Percentiles rank a stretch among this genome's conserved stretches.
Conservation (phyloP, 2,329 filamentous ascomycete species). For the Scedosporium boydii region DNA sequence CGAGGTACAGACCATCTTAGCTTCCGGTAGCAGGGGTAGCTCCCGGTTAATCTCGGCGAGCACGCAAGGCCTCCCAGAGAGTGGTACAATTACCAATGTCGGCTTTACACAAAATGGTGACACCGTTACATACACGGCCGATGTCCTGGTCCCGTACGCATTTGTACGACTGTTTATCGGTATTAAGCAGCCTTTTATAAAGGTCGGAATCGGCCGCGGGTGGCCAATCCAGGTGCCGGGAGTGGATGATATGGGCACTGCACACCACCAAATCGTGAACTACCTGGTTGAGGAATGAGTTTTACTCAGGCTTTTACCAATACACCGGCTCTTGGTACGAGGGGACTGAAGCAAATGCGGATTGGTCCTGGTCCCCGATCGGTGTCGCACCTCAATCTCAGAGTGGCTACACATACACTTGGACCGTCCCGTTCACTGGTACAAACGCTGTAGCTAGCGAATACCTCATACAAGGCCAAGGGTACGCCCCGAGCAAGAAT, state of each 20-base stretch:
- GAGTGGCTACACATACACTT: background rate
- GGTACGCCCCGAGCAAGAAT: background rate
- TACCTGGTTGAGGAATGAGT: background rate
- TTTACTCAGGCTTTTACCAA: background rate
- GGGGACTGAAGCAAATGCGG: background rate
- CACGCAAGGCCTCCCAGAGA: background rate
- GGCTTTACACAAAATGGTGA: background rate
- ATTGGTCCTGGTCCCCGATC: background rate
- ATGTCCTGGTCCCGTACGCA: background rate
- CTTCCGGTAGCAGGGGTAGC: background rate
- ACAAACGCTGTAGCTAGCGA: background rate
- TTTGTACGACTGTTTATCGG: background rate
- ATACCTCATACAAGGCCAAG: background rate
- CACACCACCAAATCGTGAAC: background rate
- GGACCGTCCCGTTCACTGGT: background rate
- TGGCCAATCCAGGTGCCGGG: background rate
- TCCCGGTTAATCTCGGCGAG: background rate
- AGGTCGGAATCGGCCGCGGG: background rate
- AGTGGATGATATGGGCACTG: background rate
- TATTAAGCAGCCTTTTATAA: background rate
- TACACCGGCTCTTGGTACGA: background rate
- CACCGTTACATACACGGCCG: background rate
- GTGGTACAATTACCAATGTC: background rate
- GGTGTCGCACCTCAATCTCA: background rate
- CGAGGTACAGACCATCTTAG: background rate